These are phyloP conservation scores for Pisolithus microcarpus DNA, from an alignment of 768 basidiomycete genomes.

Conservation along the genomic window DNA sequence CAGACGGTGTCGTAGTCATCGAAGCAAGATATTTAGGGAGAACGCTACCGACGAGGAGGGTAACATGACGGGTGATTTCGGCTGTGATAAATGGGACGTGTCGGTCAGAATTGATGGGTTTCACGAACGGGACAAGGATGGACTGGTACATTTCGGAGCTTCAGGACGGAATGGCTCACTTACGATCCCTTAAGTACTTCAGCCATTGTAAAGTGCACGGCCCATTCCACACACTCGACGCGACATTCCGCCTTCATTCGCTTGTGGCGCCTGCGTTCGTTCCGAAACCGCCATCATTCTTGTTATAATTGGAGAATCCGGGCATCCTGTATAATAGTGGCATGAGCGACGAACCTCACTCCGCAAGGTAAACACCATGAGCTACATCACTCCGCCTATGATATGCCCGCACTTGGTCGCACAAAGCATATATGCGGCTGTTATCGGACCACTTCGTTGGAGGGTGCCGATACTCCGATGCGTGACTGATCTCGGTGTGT, in stretches of 20 bases:
- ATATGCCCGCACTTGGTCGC: constrained; percentile 71
- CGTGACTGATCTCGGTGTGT: constrained; percentile 41
- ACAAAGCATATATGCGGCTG: constrained; percentile 68
- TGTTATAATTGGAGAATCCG: constrained; percentile 8
- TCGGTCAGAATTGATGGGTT: constrained; percentile 10
- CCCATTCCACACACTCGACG: constrained; percentile 64
- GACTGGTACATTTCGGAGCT: constrained; percentile 24
- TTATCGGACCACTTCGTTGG: constrained; percentile 70
- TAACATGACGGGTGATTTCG: constrained; percentile 22
- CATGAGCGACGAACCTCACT: constrained; percentile 50
- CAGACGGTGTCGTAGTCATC: background rate
- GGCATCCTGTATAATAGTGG: constrained; percentile 1
- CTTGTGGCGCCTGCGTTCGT: constrained; percentile 4
- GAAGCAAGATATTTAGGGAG: constrained; percentile 16
- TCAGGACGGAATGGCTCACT: constrained; percentile 28
- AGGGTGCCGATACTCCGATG: constrained; percentile 59
- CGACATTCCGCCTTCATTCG: constrained; percentile 56
- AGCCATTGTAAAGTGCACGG: constrained; percentile 72
- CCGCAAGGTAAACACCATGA: constrained; percentile 51
- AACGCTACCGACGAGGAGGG: constrained; percentile 23
- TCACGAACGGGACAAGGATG: constrained; percentile 12
- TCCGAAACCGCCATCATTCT: constrained; percentile 9
- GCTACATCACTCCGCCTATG: constrained; percentile 67
- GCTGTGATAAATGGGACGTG: constrained; percentile 10
- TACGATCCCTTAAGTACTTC: constrained; percentile 47